These are phyloP conservation scores for Cutaneotrichosporon mucoides DNA, from an alignment of 1,284 basidiomycete genomes.

Conservation along the genomic window DNA sequence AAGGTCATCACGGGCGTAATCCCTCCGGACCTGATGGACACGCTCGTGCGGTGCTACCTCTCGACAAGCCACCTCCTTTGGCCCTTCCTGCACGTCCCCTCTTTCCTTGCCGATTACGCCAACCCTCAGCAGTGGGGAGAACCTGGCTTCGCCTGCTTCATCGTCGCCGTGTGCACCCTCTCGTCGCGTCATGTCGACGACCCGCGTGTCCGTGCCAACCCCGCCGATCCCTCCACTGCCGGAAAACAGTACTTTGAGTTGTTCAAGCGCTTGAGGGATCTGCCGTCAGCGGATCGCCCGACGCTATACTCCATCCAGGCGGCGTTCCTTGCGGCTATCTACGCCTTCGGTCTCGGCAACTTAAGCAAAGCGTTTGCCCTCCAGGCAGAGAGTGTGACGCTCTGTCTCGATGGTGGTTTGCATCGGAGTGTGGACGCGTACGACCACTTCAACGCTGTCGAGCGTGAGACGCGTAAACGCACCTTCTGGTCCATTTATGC, in stretches of 20 bases:
- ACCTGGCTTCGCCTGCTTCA: constrained; percentile 84
- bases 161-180: constrained; percentile 80
- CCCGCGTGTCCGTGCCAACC: constrained; percentile 72
- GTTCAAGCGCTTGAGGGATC: constrained; percentile 71
- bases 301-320: constrained; percentile 85
- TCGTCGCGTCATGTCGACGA: constrained; percentile 86
- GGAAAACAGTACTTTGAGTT: constrained; percentile 88
- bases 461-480: constrained; percentile 79
- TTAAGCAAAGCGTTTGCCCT: constrained; percentile 80
- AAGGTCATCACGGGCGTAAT: constrained; percentile 76
- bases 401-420: constrained; percentile 74
- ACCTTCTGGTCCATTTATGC: constrained; percentile 89
- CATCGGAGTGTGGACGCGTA: constrained; percentile 83
- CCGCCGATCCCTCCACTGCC: constrained; percentile 71
- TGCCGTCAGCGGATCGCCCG: constrained; percentile 79
- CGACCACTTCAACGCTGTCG: constrained; percentile 78
- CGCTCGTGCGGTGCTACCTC: constrained; percentile 55
- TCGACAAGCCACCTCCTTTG: constrained; percentile 87
- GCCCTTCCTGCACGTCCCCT: constrained; percentile 83
- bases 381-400: constrained; percentile 74
- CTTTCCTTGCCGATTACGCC: constrained; percentile 81
- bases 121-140: constrained; percentile 89
- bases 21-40: constrained; percentile 84
- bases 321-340: constrained; percentile 78
- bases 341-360: constrained; percentile 78